Base-by-base conservation (phyloP, 176 grass and related monocot genomes). In the Pontederia crassipes region DNA sequence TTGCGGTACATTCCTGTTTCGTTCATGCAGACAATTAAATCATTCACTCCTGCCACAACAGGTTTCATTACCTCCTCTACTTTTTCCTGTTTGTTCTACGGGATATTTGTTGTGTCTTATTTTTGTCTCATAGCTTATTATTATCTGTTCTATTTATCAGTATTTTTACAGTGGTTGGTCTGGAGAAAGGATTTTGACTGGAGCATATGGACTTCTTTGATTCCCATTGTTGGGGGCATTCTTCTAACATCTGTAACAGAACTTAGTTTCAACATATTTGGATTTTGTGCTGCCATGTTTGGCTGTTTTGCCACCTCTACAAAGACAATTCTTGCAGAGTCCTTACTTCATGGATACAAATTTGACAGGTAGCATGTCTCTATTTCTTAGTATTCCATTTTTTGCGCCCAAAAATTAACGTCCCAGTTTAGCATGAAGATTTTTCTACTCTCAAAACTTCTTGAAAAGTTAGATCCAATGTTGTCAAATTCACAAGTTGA, bases 21-120 rank as follows among this genome's bases (percentile, higher is more conserved):
- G 5, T 97, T 97, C 68, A 97, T 97, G 93, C 93, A 97, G 75
- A 97, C 93, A 0, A 97, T 97, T 10, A 97, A 97, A 82, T 97
- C 93, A 29, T 97, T 97, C 79, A 97, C 93, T 71, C 93, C 93
- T 76, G 93, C 93, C 49, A 97, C 93, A 55, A 97, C 93, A 64
- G 93, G 93, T 97, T 53, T 10, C 47, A 27, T 50, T 65, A 1
- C n/a, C 20, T 24, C 20, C 20, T 40, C 2, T 40, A 4, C 32
- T 4, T 40, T 40, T 40, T 3, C 32, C 0, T 40, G 32, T 40
- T 40, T 40, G 32, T 4, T 40, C 32, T 40, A 40, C 12, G 11
- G 14, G 9, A 2, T 65, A 11, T 28, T 4, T 50, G 62, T 16
- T 9, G 20, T 48, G 16, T 63, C 8, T 17, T 8, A 50, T 26